Percentiles rank a stretch among this genome's conserved stretches.
Conservation (phyloP, 2,329 filamentous ascomycete species). For the Tolypocladium endophyticum region DNA sequence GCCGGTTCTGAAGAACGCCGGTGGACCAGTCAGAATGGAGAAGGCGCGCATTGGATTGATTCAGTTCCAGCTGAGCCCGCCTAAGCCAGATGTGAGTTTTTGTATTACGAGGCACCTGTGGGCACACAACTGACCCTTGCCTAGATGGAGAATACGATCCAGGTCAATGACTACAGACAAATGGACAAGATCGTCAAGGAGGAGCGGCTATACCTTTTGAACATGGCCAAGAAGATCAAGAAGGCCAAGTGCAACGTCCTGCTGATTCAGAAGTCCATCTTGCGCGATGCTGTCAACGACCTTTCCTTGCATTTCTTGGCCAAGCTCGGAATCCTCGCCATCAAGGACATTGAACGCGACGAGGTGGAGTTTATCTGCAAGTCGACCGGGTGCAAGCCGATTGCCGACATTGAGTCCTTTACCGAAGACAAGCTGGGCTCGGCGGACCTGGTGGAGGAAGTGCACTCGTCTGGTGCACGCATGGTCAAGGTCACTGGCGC, state of each 20-base stretch:
- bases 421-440: conserved; percentile 95
- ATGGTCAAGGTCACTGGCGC: conserved; percentile 94
- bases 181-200: conserved; percentile 99
- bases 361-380: conserved; percentile 99
- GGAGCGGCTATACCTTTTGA: conserved; percentile 93
- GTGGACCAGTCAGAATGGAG: conserved; percentile 85
- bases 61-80: conserved; percentile 96
- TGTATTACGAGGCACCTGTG: background rate
- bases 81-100: conserved; percentile 77
- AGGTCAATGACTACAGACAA: conserved; percentile 98
- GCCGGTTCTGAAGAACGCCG: conserved; percentile 84
- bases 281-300: conserved; percentile 95
- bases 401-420: conserved; percentile 97
- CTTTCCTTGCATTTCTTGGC: conserved; percentile 94
- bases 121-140: conserved; percentile 9
- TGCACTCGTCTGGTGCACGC: conserved; percentile 74
- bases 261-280: conserved; percentile 95
- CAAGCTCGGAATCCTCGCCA: conserved; percentile 86
- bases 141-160: conserved; percentile 98
- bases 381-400: conserved; percentile 95
- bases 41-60: conserved; percentile 96
- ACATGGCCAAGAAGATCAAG: conserved; percentile 99
- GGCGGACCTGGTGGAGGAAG: conserved; percentile 89
- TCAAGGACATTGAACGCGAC: conserved; percentile 98
- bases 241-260: conserved; percentile 99